Evolutionary conservation across 2,329 filamentous ascomycete species (phyloP).

Genomic region (Pseudogymnoascus sp.): DNA sequence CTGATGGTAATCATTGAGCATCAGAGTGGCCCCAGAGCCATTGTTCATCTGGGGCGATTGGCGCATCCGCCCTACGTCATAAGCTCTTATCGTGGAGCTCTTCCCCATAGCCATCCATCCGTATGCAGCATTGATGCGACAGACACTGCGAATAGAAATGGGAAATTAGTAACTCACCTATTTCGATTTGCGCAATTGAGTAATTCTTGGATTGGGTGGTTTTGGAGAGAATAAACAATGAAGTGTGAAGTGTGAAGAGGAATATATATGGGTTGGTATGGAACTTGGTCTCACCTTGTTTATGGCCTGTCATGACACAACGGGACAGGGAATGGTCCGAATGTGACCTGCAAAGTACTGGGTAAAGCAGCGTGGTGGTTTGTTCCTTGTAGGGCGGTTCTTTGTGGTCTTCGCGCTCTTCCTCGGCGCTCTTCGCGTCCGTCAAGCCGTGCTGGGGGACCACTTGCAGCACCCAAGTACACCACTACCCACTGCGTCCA

Average conservation of each 20-base stretch:
- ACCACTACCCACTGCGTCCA: not conserved
- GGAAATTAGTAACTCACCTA: not conserved
- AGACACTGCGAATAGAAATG: not conserved
- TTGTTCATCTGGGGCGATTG: conserved; percentile 3
- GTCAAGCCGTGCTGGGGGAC: not conserved
- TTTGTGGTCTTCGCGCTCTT: not conserved
- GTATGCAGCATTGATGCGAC: not conserved
- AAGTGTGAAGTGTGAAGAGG: not conserved
- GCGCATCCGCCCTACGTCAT: not conserved
- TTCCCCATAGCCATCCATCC: not conserved
- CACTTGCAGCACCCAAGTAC: not conserved
- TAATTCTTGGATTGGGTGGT: not conserved
- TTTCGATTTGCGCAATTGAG: not conserved
- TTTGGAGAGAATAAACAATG: not conserved
- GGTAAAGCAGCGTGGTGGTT: not conserved
- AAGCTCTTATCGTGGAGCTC: not conserved
- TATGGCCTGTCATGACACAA: conserved; percentile 2
- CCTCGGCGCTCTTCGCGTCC: not conserved
- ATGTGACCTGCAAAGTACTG: not conserved
- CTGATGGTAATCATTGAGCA: not conserved
- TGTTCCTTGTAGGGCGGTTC: not conserved
- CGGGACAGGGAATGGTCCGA: not conserved
- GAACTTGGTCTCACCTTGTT: conserved; percentile 6
- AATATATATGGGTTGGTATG: not conserved
- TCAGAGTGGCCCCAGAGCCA: not conserved